phyloP scores from a whole-genome alignment of 345 rosid genomes.

The Linum tenue region DNA sequence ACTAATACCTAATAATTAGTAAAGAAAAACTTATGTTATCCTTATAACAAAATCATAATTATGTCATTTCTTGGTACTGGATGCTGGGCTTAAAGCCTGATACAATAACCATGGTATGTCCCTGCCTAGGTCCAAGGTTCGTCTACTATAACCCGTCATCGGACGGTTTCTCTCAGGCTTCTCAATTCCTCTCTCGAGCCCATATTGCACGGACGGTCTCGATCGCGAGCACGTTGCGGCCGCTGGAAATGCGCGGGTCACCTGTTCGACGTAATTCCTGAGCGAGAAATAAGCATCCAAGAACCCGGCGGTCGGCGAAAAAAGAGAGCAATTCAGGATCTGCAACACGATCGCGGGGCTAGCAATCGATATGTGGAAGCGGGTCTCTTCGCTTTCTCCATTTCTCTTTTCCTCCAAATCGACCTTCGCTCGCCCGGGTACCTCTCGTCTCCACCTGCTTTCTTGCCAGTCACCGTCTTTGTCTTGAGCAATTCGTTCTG shows the following conservation, averaged over 20 bases:
- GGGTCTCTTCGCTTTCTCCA: constrained; percentile 56
- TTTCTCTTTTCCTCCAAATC: constrained; percentile 39
- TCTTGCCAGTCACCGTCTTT: background rate
- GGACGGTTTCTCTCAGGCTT: no score
- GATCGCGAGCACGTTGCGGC: background rate
- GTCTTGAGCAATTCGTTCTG: background rate
- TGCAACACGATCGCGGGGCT: background rate
- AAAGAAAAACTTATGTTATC: no score
- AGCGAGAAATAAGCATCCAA: constrained; percentile 10
- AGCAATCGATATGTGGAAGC: constrained; percentile 58
- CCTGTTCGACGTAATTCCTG: constrained; percentile 33
- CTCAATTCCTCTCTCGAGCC: no score
- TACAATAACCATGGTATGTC: no score
- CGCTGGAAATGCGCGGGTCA: constrained; percentile 7
- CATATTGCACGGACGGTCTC: background rate
- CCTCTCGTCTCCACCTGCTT: background rate
- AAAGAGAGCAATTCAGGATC: background rate
- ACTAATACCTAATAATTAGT: no score
- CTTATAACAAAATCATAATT: no score
- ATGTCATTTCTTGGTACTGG: no score
- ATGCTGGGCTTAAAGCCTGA: no score
- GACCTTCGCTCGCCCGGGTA: constrained; percentile 37
- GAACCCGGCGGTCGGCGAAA: constrained; percentile 4
- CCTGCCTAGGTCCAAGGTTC: no score
- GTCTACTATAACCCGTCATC: no score